A percentile compares a stretch with the other conserved stretches of the same genome.
Evolutionary conservation across 2,329 filamentous ascomycete genomes (phyloP).

Genomic region (Fusarium praegraminearum): DNA sequence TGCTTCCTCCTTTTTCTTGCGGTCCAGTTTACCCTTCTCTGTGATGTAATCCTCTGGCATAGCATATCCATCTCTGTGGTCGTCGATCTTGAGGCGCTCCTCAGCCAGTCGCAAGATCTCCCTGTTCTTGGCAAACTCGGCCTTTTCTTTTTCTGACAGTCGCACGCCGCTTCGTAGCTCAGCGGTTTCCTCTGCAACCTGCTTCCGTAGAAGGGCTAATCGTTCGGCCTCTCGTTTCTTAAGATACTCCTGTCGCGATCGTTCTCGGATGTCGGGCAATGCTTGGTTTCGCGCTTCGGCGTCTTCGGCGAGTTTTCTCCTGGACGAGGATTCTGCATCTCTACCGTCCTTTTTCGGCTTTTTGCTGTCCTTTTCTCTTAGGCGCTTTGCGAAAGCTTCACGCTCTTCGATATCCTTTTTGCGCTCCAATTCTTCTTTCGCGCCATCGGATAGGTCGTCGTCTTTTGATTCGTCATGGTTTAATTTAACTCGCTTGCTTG

Average conservation of each 20-base stretch:
- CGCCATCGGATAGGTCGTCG: conserved; percentile 70
- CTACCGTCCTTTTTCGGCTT: conserved; percentile 76
- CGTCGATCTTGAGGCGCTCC: conserved; percentile 87
- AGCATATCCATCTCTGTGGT: conserved; percentile 90
- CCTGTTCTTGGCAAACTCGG: conserved; percentile 88
- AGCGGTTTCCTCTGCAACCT: conserved; percentile 88
- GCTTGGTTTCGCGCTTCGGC: conserved; percentile 74
- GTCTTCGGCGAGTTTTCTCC: conserved; percentile 65
- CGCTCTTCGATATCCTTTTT: conserved; percentile 78
- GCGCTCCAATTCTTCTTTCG: conserved; percentile 67
- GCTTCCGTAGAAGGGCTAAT: conserved; percentile 85
- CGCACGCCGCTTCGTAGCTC: conserved; percentile 81
- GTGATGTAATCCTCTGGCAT: conserved; percentile 97
- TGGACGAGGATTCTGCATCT: conserved; percentile 67
- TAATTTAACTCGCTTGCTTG: conserved; percentile 76
- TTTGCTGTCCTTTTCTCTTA: conserved; percentile 77
- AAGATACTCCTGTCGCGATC: conserved; percentile 91
- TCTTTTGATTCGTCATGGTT: conserved; percentile 64
- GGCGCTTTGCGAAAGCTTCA: conserved; percentile 81
- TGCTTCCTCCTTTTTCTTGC: conserved; percentile 87
- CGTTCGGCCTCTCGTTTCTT: conserved; percentile 92
- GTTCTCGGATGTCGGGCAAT: conserved; percentile 83
- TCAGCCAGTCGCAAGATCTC: conserved; percentile 86
- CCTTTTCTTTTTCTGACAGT: conserved; percentile 82
- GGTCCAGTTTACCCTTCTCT: conserved; percentile 89